These are phyloP conservation scores for Fusarium duplospermum DNA, from an alignment of 2,329 filamentous ascomycete species.

Conservation along the genomic window DNA sequence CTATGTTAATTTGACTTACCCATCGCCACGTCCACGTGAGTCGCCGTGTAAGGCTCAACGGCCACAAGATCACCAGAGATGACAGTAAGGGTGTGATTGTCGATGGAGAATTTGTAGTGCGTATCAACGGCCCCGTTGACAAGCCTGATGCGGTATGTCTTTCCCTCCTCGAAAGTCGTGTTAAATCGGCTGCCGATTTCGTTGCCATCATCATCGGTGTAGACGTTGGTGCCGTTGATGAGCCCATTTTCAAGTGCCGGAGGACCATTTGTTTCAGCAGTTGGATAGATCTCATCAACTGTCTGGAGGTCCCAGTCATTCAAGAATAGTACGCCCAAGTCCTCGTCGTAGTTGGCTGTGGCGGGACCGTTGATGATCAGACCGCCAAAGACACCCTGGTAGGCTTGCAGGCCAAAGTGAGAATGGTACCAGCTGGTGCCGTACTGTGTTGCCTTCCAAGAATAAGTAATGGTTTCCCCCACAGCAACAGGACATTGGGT, in stretches of 20 bases:
- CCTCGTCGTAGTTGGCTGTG: slow-evolving; percentile 70
- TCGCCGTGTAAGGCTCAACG: slow-evolving; percentile 61
- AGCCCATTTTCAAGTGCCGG: slow-evolving; percentile 58
- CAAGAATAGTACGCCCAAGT: slow-evolving; percentile 69
- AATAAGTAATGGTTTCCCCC: slow-evolving; percentile 65
- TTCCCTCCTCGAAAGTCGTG: not conserved
- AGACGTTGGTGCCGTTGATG: slow-evolving; percentile 58
- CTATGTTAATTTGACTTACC: slow-evolving; percentile 50
- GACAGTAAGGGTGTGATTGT: slow-evolving; percentile 63
- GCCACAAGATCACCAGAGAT: slow-evolving; percentile 66
- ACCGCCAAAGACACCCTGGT: slow-evolving; percentile 68
- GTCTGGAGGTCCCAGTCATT: slow-evolving; percentile 68
- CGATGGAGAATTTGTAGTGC: slow-evolving; percentile 62
- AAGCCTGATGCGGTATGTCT: slow-evolving; percentile 53
- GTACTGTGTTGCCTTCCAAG: slow-evolving; percentile 66
- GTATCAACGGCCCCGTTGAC: slow-evolving; percentile 64
- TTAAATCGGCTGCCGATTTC: not conserved
- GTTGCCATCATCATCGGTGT: slow-evolving; percentile 36
- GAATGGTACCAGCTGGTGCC: slow-evolving; percentile 75
- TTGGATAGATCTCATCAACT: slow-evolving; percentile 51
- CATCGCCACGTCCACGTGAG: slow-evolving; percentile 55
- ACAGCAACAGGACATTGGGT: slow-evolving; percentile 69
- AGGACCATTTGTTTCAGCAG: slow-evolving; percentile 46
- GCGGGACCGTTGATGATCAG: slow-evolving; percentile 72
- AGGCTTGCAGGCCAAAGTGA: slow-evolving; percentile 61